Conservation (phyloP, 305 asterid species). For the Rubia occidens region DNA sequence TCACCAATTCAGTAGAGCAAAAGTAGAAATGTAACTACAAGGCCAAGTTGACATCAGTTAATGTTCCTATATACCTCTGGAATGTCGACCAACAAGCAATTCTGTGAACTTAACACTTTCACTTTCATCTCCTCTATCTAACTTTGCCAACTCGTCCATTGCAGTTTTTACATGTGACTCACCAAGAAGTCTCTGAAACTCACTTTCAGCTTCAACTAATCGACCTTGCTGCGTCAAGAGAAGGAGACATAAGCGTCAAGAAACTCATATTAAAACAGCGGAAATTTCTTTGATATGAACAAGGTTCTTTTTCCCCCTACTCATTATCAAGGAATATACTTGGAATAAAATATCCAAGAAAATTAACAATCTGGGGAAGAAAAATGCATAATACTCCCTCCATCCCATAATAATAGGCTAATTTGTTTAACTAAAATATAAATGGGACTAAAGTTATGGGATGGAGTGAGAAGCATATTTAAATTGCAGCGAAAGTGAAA, state of each 20-base stretch:
- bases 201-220: conserved; percentile 68
- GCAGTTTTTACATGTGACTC: conserved; percentile 57
- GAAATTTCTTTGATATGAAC: background rate
- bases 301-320: background rate
- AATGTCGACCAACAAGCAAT: conserved; percentile 61
- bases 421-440: no score
- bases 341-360: background rate
- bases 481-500: background rate
- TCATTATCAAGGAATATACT: background rate
- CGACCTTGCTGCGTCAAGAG: conserved; percentile 58
- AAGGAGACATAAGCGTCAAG: conserved; percentile 10
- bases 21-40: background rate
- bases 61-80: conserved; percentile 48
- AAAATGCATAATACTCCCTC: background rate
- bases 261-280: background rate
- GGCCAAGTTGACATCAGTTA: background rate
- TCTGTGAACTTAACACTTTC: conserved; percentile 45
- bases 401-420: no score
- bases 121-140: conserved; percentile 59
- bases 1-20: background rate
- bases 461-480: background rate
- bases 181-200: conserved; percentile 77
- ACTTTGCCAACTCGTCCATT: conserved; percentile 63
- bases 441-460: no score
- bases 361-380: background rate